phyloP scores from a whole-genome alignment of 768 basidiomycete species.

The Lepiota subincarnata region DNA sequence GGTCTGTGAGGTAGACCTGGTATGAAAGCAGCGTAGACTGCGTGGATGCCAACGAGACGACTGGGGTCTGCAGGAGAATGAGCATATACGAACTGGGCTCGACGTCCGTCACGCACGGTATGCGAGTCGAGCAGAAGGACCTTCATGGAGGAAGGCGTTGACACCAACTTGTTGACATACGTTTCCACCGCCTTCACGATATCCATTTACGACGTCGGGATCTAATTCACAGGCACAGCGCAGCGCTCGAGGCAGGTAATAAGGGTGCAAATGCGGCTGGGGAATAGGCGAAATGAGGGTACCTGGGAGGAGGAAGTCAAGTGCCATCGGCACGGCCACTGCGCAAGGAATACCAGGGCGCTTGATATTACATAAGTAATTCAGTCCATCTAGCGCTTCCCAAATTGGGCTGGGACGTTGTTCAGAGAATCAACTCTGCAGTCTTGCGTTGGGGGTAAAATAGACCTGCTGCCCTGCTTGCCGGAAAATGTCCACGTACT shows the following conservation, averaged over 20 bases:
- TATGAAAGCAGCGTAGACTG: slow-evolving; percentile 91
- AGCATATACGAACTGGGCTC: neutral
- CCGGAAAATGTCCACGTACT: too few species aligned
- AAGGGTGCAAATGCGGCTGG: too few species aligned
- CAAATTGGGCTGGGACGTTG: too few species aligned
- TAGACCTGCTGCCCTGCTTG: too few species aligned
- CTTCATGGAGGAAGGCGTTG: slow-evolving; percentile 87
- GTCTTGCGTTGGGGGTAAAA: neutral
- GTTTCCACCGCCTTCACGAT: slow-evolving; percentile 92
- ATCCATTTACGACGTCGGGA: slow-evolving; percentile 59
- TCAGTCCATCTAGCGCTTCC: too few species aligned
- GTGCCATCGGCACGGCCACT: too few species aligned
- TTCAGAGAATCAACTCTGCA: neutral
- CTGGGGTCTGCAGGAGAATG: slow-evolving; percentile 68
- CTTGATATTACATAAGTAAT: too few species aligned
- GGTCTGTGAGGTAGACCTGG: slow-evolving; percentile 96
- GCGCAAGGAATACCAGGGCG: too few species aligned
- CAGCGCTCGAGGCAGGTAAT: too few species aligned
- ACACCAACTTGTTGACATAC: slow-evolving; percentile 87
- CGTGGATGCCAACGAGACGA: slow-evolving; percentile 90
- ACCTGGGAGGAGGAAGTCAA: too few species aligned
- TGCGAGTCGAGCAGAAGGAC: slow-evolving; percentile 92
- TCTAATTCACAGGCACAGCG: neutral
- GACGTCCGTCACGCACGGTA: slow-evolving; percentile 54
- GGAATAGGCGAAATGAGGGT: too few species aligned